Conservation (phyloP, 768 basidiomycete species). For the Clitopilus hobsonii region DNA sequence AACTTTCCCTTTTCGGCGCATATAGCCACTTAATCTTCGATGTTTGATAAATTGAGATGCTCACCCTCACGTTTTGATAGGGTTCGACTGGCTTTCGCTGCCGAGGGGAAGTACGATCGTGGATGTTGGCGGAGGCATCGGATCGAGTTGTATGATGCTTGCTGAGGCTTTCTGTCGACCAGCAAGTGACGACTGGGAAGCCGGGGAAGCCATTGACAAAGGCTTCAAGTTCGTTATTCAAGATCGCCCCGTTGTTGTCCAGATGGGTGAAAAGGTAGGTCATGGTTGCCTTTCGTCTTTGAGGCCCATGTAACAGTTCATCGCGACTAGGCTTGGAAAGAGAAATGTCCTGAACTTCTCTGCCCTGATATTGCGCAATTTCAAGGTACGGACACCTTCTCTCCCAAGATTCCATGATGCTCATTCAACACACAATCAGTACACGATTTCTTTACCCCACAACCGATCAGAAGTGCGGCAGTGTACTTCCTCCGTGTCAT, state of each 20-base stretch:
- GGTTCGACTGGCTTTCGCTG: conserved; percentile 54
- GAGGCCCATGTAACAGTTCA: neutral
- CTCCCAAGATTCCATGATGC: no score
- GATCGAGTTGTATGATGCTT: conserved; percentile 37
- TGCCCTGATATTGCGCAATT: conserved; percentile 49
- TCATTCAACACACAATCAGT: conserved; percentile 24
- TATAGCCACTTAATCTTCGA: conserved; percentile 6
- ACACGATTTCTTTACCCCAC: conserved; percentile 75
- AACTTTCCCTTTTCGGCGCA: neutral
- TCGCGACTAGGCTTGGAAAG: conserved; percentile 53
- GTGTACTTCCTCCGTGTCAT: conserved; percentile 70
- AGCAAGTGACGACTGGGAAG: conserved; percentile 8
- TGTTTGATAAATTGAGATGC: neutral
- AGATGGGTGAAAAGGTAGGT: conserved; percentile 45
- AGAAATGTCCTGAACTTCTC: conserved; percentile 53
- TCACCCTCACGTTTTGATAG: conserved; percentile 24
- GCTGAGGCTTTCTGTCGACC: conserved; percentile 27
- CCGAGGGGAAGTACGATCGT: conserved; percentile 48
- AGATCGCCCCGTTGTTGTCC: conserved; percentile 50
- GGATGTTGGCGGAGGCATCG: conserved; percentile 71
- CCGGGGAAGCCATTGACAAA: conserved; percentile 11
- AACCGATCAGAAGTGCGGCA: conserved; percentile 47
- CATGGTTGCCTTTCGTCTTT: conserved; percentile 7
- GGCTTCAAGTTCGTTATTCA: conserved; percentile 54
- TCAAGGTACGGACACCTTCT: conserved; percentile 32